A percentile compares a stretch with the other conserved stretches of the same genome.
Evolutionary conservation across 257 asterid genomes (phyloP).

Genomic region (Fraxinus quadrangulata): DNA sequence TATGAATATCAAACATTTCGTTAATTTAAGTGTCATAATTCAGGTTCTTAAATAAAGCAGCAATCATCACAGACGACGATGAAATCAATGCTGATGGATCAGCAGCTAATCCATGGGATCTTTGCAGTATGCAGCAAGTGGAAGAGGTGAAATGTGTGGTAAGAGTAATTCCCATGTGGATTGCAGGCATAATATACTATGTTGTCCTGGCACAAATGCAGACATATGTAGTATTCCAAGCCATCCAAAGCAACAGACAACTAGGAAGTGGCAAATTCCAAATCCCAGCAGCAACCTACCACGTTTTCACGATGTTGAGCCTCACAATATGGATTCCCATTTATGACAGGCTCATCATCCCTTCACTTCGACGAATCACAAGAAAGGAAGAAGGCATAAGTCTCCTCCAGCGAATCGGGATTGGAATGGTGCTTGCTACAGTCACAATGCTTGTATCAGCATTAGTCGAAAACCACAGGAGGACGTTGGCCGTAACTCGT

Average conservation of each 20-base stretch:
- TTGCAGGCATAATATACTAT: neutral
- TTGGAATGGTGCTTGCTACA: neutral
- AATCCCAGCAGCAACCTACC: neutral
- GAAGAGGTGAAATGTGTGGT: conserved; percentile 30
- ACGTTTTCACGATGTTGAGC: neutral
- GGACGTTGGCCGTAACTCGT: no score
- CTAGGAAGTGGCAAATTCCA: neutral
- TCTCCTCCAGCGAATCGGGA: neutral
- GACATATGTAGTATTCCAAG: neutral
- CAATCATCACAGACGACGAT: conserved; percentile 24
- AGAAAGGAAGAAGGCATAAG: neutral
- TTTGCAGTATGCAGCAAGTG: conserved; percentile 32
- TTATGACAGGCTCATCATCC: neutral
- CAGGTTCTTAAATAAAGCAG: conserved; percentile 16
- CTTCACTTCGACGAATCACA: neutral
- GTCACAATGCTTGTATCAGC: no score
- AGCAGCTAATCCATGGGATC: conserved; percentile 26
- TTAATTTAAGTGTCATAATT: no score
- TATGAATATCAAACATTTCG: no score
- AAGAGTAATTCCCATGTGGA: neutral
- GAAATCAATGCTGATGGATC: conserved; percentile 23
- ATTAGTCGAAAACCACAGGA: no score
- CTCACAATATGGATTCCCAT: neutral
- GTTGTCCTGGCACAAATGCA: neutral
- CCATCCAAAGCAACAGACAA: neutral